Evolutionary conservation across 495 filamentous ascomycete species (phyloP).

Genomic region (Neurospora sublineolata): DNA sequence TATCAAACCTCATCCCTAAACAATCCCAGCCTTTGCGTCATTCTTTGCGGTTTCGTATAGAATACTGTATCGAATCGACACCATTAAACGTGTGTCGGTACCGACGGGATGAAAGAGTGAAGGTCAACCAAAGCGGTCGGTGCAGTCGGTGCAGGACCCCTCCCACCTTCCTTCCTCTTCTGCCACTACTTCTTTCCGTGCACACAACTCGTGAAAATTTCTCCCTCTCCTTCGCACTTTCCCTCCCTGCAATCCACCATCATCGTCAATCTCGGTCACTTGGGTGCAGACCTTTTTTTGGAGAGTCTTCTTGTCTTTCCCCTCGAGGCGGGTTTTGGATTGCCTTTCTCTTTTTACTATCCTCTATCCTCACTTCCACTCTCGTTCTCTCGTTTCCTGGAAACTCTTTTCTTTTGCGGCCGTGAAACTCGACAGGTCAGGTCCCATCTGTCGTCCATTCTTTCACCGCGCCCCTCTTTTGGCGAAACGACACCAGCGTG

Average conservation of each 20-base stretch:
- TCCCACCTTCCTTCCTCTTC: neutral
- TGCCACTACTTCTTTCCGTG: neutral
- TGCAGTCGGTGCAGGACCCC: neutral
- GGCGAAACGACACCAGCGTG: neutral
- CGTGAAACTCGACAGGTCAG: neutral
- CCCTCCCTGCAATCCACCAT: neutral
- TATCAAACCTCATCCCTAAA: slow-evolving; percentile 3
- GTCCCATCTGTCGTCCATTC: neutral
- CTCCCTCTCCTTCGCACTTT: neutral
- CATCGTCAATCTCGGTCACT: neutral
- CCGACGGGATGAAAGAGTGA: neutral
- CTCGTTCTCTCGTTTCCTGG: slow-evolving; percentile 7
- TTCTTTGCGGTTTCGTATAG: neutral
- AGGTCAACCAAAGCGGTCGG: neutral
- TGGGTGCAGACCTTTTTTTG: neutral
- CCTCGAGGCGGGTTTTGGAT: neutral
- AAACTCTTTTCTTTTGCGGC: neutral
- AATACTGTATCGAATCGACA: neutral
- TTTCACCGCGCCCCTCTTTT: slow-evolving; percentile 1
- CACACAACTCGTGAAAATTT: neutral
- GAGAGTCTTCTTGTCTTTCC: neutral
- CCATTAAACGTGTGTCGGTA: neutral
- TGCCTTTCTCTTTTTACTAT: neutral
- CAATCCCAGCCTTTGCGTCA: neutral
- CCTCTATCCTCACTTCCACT: neutral